A percentile compares a stretch with the other conserved stretches of the same genome.
These are phyloP conservation scores for Lachnellula hyalina DNA, from an alignment of 2,329 filamentous ascomycete species.

Conservation along the genomic window DNA sequence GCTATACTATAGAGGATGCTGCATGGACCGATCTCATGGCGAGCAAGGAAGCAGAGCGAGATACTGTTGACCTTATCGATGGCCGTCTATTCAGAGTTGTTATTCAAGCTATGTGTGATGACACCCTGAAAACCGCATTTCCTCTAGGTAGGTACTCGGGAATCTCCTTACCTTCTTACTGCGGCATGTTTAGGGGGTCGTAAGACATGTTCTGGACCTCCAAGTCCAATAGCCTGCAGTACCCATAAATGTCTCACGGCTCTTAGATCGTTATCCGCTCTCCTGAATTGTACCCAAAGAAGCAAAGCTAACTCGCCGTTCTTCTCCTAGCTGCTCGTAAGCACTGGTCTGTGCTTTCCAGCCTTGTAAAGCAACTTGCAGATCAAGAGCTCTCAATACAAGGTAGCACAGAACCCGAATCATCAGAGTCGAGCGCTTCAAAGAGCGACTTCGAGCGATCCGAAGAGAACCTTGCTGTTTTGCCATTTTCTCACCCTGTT, in stretches of 20 bases:
- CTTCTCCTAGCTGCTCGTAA: slow-evolving; percentile 6
- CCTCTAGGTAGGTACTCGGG: slow-evolving; percentile 1
- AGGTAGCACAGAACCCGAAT: slow-evolving; percentile 18
- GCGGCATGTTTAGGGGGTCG: too few species aligned
- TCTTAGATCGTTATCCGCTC: too few species aligned
- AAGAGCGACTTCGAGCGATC: slow-evolving; percentile 11
- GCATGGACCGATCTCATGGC: slow-evolving; percentile 22
- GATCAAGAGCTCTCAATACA: slow-evolving; percentile 30
- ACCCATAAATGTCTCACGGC: too few species aligned
- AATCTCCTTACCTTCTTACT: too few species aligned
- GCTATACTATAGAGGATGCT: slow-evolving; percentile 33
- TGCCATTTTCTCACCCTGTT: slow-evolving; percentile 44
- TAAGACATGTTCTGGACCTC: too few species aligned
- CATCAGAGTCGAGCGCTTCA: slow-evolving; percentile 9
- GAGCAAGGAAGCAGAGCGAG: slow-evolving; percentile 31
- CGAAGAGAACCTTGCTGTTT: slow-evolving; percentile 28
- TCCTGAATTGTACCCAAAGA: too few species aligned
- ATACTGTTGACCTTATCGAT: slow-evolving; percentile 51
- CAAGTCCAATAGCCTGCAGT: too few species aligned
- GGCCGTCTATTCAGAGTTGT: slow-evolving; percentile 39
- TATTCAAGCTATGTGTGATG: slow-evolving; percentile 26
- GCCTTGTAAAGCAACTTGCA: slow-evolving; percentile 29
- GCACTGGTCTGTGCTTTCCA: slow-evolving; percentile 23
- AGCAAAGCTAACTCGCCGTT: too few species aligned
- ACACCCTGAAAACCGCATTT: slow-evolving; percentile 14